Evolutionary conservation across 305 asterid species (phyloP).

Genomic region (Ilex paraguariensis): DNA sequence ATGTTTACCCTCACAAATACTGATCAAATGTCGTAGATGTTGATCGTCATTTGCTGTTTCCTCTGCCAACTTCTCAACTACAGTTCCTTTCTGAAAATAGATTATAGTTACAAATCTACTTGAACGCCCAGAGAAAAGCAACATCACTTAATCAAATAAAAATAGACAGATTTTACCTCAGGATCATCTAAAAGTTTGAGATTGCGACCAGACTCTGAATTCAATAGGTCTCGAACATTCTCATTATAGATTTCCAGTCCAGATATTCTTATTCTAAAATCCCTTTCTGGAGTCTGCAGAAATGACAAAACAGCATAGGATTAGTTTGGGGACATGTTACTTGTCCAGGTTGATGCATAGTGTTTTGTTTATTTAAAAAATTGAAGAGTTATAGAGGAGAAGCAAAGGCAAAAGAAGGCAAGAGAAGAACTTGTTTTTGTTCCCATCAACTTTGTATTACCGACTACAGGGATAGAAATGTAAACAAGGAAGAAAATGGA

Average conservation of each 20-base stretch:
- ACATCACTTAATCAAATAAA: not conserved
- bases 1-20: slow-evolving; percentile 72
- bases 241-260: slow-evolving; percentile 94
- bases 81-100: slow-evolving; percentile 79
- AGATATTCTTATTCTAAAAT: slow-evolving; percentile 77
- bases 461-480: too few relatives aligned
- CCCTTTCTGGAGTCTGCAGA: slow-evolving; percentile 83
- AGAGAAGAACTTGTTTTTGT: too few relatives aligned
- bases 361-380: too few relatives aligned
- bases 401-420: too few relatives aligned
- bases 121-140: not conserved
- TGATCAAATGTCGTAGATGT: slow-evolving; percentile 72
- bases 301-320: slow-evolving; percentile 16
- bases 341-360: not conserved
- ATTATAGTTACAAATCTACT: slow-evolving; percentile 2
- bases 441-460: too few relatives aligned
- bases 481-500: too few relatives aligned
- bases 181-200: slow-evolving; percentile 96
- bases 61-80: slow-evolving; percentile 91
- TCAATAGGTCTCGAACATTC: slow-evolving; percentile 88
- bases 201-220: slow-evolving; percentile 82
- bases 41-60: slow-evolving; percentile 80
- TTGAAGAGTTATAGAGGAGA: too few relatives aligned
- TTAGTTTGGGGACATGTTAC: not conserved
- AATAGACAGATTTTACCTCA: slow-evolving; percentile 47